phyloP scores from a whole-genome alignment of 495 filamentous ascomycete genomes.

The Aspergillus kassunensis region DNA sequence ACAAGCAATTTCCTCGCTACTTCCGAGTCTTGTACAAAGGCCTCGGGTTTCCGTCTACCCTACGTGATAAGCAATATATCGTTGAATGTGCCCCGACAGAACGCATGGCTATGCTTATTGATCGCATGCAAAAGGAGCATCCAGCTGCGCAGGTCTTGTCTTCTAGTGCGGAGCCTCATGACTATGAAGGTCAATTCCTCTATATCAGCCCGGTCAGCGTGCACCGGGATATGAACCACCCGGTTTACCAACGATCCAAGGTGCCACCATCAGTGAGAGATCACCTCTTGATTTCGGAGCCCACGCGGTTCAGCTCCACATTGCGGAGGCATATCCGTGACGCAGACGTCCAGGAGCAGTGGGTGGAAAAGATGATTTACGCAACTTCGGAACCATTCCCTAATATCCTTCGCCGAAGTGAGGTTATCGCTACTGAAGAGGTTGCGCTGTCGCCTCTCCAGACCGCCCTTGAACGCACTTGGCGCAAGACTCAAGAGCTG shows the following conservation, averaged over 20 bases:
- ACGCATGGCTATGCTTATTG: slow-evolving; percentile 74
- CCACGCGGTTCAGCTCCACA: slow-evolving; percentile 69
- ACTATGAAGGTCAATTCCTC: slow-evolving; percentile 90
- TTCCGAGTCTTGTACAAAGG: slow-evolving; percentile 91
- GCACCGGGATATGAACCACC: slow-evolving; percentile 76
- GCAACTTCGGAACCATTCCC: slow-evolving; percentile 84
- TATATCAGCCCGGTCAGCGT: slow-evolving; percentile 76
- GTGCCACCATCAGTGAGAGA: slow-evolving; percentile 80
- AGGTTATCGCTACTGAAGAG: slow-evolving; percentile 68
- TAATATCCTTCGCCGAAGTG: slow-evolving; percentile 83
- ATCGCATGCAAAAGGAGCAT: slow-evolving; percentile 89
- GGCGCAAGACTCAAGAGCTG: slow-evolving; percentile 86
- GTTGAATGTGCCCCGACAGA: slow-evolving; percentile 79
- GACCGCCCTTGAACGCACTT: slow-evolving; percentile 86
- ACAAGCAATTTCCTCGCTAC: slow-evolving; percentile 73
- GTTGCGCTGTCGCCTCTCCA: slow-evolving; percentile 69
- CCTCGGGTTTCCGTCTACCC: slow-evolving; percentile 74
- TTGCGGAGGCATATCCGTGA: slow-evolving; percentile 62
- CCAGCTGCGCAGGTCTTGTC: slow-evolving; percentile 80
- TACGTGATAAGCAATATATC: slow-evolving; percentile 91
- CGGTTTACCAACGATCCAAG: slow-evolving; percentile 82
- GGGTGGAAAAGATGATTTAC: slow-evolving; percentile 82
- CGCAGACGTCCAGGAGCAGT: slow-evolving; percentile 62
- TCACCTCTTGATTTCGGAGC: slow-evolving; percentile 71
- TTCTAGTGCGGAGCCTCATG: slow-evolving; percentile 64